phyloP scores from a whole-genome alignment of 306 rosid species.

The Prunus dulcis region DNA sequence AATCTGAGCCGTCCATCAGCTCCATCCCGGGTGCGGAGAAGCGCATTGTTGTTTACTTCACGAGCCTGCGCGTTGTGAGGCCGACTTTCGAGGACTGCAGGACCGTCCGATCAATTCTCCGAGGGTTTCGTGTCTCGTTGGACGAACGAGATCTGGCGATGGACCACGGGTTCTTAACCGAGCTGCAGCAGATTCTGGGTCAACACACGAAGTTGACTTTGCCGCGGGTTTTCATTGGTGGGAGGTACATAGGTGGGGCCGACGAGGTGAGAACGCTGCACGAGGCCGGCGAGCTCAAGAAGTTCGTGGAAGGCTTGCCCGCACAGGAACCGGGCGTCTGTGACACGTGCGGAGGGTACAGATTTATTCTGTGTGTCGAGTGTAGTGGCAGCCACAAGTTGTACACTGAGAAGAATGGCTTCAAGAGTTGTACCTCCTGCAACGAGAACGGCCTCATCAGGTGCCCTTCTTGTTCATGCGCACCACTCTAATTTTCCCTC shows the following conservation, averaged over 20 bases:
- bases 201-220: conserved; percentile 33
- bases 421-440: conserved; percentile 62
- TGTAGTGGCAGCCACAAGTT: conserved; percentile 82
- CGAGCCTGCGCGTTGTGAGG: conserved; percentile 87
- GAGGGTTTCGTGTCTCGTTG: conserved; percentile 59
- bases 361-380: conserved; percentile 68
- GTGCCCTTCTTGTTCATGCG: conserved; percentile 75
- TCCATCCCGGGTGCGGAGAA: conserved; percentile 52
- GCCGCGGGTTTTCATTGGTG: conserved; percentile 83
- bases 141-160: conserved; percentile 92
- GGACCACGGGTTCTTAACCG: conserved; percentile 67
- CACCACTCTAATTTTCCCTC: conserved; percentile 28
- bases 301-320: conserved; percentile 75
- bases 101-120: conserved; percentile 67
- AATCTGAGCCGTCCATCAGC: conserved; percentile 18
- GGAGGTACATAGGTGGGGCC: conserved; percentile 80
- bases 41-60: conserved; percentile 76
- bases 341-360: conserved; percentile 62
- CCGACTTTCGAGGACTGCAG: conserved; percentile 77
- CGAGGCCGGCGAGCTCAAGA: conserved; percentile 89
- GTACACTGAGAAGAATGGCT: conserved; percentile 62
- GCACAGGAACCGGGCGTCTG: conserved; percentile 53
- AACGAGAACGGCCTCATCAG: conserved; percentile 85
- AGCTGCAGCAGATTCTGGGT: conserved; percentile 60
- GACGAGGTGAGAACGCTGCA: conserved; percentile 68